Evolutionary conservation across 2,329 filamentous ascomycete species (phyloP).

Genomic region (Sclerotiophoma versabilis): DNA sequence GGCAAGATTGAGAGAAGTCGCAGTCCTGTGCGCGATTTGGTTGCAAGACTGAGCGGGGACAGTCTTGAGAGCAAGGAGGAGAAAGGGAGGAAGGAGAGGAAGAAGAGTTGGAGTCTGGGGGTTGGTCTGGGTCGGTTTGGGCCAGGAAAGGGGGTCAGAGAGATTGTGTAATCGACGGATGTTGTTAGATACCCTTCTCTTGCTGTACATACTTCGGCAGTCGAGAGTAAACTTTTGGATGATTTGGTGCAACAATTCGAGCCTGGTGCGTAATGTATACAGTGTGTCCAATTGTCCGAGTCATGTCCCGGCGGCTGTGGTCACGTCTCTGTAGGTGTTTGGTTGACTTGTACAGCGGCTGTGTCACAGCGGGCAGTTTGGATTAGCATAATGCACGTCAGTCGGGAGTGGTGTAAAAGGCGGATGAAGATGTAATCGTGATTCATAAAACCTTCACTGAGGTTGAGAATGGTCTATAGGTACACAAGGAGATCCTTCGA

Average conservation of each 20-base stretch:
- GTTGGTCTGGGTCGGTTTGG: conserved; percentile 26
- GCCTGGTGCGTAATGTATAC: not conserved
- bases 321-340: too few relatives aligned
- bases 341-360: too few relatives aligned
- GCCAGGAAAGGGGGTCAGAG: conserved; percentile 34
- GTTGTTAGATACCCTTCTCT: not conserved
- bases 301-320: too few relatives aligned
- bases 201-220: not conserved
- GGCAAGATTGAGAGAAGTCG: conserved; percentile 1
- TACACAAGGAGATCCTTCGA: not conserved
- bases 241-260: not conserved
- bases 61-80: conserved; percentile 13
- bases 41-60: conserved; percentile 25
- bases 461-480: conserved; percentile 5
- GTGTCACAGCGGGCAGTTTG: too few relatives aligned
- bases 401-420: not conserved
- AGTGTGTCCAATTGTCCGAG: too few relatives aligned
- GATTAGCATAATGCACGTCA: not conserved
- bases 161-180: conserved; percentile 29
- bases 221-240: not conserved
- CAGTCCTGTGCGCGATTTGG: conserved; percentile 11
- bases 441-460: conserved; percentile 10
- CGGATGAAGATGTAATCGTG: not conserved
- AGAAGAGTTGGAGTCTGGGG: conserved; percentile 42
- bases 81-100: conserved; percentile 27